A percentile compares a stretch with the other conserved stretches of the same genome.
phyloP scores from a whole-genome alignment of 371 early-diverging fungal genomes.

The Mucor indicus region DNA sequence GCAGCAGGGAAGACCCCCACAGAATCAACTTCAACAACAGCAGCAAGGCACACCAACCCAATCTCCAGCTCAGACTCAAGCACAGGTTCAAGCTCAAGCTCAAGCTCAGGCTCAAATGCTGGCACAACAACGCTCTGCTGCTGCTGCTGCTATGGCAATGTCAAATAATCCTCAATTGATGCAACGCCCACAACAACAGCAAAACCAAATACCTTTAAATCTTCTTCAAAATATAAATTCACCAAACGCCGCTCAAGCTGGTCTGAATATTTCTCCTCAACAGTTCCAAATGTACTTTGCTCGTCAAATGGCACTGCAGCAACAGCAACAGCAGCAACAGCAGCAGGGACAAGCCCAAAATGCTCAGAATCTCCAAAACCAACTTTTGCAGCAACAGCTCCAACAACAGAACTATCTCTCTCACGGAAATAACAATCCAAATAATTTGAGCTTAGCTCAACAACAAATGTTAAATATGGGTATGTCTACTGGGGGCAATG shows the following conservation, averaged over 20 bases:
- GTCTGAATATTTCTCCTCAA: constrained; percentile 24
- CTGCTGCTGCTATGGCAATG: constrained; percentile 15
- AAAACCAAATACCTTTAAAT: constrained; percentile 22
- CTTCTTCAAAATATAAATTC: constrained; percentile 23
- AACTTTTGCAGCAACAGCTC: constrained; percentile 4
- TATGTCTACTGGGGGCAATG: neutral
- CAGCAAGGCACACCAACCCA: constrained; percentile 4
- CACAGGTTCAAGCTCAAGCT: constrained; percentile 25
- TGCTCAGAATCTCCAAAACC: too few relatives aligned
- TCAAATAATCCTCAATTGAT: constrained; percentile 3
- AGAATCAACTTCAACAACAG: constrained; percentile 14
- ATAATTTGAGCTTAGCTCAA: neutral
- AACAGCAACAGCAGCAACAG: constrained; percentile 28
- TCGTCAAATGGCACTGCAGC: constrained; percentile 33
- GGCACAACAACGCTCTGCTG: constrained; percentile 13
- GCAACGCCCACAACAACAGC: constrained; percentile 4
- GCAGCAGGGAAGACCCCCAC: constrained; percentile 28
- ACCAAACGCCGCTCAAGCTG: constrained; percentile 12
- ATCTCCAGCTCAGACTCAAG: constrained; percentile 14
- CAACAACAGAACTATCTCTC: constrained; percentile 2
- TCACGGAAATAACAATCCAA: neutral
- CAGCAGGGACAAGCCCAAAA: constrained; percentile 1
- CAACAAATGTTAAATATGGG: constrained; percentile 4
- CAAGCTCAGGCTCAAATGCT: constrained; percentile 29
- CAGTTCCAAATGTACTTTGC: constrained; percentile 36